These are phyloP conservation scores for Rauvolfia tetraphylla DNA, from an alignment of 257 asterid species.

Conservation along the genomic window DNA sequence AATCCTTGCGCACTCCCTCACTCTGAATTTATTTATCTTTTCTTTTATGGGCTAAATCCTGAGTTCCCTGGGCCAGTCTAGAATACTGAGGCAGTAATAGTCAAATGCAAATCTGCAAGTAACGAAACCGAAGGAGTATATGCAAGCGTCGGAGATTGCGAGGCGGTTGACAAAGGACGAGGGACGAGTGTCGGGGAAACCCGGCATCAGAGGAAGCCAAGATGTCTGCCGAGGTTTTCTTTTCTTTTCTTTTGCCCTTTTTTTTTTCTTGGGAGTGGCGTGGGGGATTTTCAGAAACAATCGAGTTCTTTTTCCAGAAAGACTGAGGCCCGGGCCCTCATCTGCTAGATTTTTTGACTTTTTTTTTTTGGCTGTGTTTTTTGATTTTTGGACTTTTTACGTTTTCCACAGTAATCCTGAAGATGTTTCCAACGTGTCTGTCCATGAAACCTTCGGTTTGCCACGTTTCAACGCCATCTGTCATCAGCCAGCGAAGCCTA, in stretches of 20 bases:
- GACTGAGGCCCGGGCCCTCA: constrained; percentile 2
- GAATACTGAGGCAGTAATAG: not conserved
- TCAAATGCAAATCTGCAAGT: not conserved
- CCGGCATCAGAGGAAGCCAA: constrained; percentile 11
- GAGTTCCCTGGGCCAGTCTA: not conserved
- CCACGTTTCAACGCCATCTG: constrained; percentile 5
- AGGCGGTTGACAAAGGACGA: constrained; percentile 4
- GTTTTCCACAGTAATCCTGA: not conserved
- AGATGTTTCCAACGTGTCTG: constrained; percentile 10
- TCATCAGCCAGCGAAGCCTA: not conserved
- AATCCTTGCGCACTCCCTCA: too few relatives aligned
- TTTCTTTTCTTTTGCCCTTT: not conserved
- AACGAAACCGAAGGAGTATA: not conserved
- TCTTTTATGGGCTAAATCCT: too few relatives aligned
- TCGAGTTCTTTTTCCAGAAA: not conserved
- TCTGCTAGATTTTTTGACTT: too few relatives aligned
- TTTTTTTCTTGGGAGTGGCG: not conserved
- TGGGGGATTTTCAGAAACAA: not conserved
- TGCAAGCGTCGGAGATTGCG: constrained; percentile 11
- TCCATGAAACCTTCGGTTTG: not conserved
- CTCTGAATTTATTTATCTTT: too few relatives aligned
- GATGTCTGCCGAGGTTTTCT: constrained; percentile 6
- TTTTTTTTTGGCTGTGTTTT: too few relatives aligned
- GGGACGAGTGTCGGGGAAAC: constrained; percentile 25
- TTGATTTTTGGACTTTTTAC: constrained; percentile 1